Conservation (phyloP, 257 asterid species). For the Avicennia marina region DNA sequence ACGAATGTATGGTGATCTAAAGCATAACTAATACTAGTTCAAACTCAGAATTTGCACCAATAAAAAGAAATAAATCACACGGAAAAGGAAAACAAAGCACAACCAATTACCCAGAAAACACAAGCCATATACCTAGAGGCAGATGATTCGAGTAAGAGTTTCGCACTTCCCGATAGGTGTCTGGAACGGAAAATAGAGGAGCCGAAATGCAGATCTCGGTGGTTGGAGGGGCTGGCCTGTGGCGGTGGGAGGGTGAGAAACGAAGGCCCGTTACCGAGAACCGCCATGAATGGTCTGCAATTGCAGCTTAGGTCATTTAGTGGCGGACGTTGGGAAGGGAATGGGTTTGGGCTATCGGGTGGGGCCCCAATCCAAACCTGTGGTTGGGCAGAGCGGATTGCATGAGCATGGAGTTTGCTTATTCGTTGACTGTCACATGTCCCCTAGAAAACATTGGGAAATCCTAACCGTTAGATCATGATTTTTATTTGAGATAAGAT, state of each 20-base stretch:
- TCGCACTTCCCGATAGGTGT: conserved; percentile 9
- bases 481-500: no score
- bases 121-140: conserved; percentile 23
- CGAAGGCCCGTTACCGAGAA: conserved; percentile 13
- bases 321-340: conserved; percentile 5
- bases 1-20: not conserved
- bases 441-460: no score
- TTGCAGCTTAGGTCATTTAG: not conserved
- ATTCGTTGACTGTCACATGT: not conserved
- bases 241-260: conserved; percentile 21
- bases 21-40: not conserved
- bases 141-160: conserved; percentile 14
- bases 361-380: conserved; percentile 14
- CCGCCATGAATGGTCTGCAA: conserved; percentile 26
- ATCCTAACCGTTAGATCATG: no score
- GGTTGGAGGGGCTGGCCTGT: not conserved
- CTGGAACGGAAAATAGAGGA: conserved; percentile 5
- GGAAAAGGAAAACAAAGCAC: not conserved
- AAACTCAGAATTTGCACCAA: not conserved
- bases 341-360: conserved; percentile 14
- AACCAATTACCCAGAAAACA: no score
- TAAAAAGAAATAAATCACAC: not conserved
- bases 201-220: conserved; percentile 17
- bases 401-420: not conserved
- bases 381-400: not conserved